Base-by-base conservation (phyloP, 495 filamentous ascomycete species). In the Aspergillus wentii region DNA sequence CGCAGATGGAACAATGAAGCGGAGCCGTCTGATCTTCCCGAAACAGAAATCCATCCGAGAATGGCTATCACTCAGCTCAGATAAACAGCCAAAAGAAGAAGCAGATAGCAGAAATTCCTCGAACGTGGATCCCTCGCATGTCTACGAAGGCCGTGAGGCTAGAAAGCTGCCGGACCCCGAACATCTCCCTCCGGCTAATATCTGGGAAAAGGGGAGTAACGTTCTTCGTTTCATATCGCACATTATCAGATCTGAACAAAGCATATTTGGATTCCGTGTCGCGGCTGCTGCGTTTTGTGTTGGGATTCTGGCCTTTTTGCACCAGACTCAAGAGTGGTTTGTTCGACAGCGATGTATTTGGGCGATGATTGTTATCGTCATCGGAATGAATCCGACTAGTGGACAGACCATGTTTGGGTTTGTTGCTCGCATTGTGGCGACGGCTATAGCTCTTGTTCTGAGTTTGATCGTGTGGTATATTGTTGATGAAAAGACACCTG, bases 331-430 rank as follows among this genome's bases (percentile, higher is more conserved):
- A 42, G 45, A 49, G 0, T 88, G 85, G 52, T 89, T 86, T 45
- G 61, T 75, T 10, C 64, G 78, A 31, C 81, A 89, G 48, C 67
- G 85, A 46, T 64, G 85, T 6, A 78, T 88, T 5, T 89, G 85
- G 85, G 78, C 82, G 0, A 77, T 87, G 77, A 84, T 89, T 45
- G 78, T 85, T 30, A 76, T 85, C n/a, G 68, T 76, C 13, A 79
- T 83, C 43, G 80, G 76, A 3, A 80, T 72, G 64, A 68, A 59
- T 5, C 61, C 64, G 4, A 77, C 74, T 10, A 75, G 80, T 35
- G 81, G 82, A 13, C 76, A 80, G 45, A 79, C 76, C 13, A 63
- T 84, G 39, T 83, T 83, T 39, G 79, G 76, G 4, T 88, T 89
- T 49, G 40, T 85, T 2, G 75, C 80, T 19, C 68, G 85, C 15